A percentile compares a stretch with the other conserved stretches of the same genome.
Evolutionary conservation across 768 basidiomycete species (phyloP).

Genomic region (Omphalotus guepiniiformis): DNA sequence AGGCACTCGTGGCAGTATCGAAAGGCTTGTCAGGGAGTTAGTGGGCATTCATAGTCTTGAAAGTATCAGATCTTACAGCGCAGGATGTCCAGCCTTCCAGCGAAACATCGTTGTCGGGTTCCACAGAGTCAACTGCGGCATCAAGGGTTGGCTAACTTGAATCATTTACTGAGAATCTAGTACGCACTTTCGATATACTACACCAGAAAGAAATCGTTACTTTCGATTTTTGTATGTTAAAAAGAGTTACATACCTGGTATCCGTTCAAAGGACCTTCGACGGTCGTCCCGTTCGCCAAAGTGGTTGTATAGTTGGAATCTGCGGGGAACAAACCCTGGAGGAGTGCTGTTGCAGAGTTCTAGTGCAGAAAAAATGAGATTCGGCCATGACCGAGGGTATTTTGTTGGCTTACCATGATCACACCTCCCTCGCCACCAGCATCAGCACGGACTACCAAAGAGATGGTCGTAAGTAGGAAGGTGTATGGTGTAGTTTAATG

Average conservation of each 20-base stretch:
- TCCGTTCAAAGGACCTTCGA: slow-evolving; percentile 57
- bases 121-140: slow-evolving; percentile 53
- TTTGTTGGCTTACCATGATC: slow-evolving; percentile 27
- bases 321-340: slow-evolving; percentile 66
- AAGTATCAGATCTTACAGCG: slow-evolving; percentile 31
- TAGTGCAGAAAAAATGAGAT: slow-evolving; percentile 8
- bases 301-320: slow-evolving; percentile 42
- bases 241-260: slow-evolving; percentile 42
- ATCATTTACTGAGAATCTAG: neutral
- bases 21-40: slow-evolving; percentile 36
- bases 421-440: slow-evolving; percentile 65
- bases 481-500: neutral
- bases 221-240: neutral
- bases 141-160: neutral
- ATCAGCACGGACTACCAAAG: slow-evolving; percentile 55
- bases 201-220: too few relatives aligned
- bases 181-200: slow-evolving; percentile 37
- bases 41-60: neutral
- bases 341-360: slow-evolving; percentile 60
- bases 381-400: neutral
- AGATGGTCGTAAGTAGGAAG: too few relatives aligned
- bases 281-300: slow-evolving; percentile 61
- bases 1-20: slow-evolving; percentile 37
- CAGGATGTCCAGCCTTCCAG: slow-evolving; percentile 67
- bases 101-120: slow-evolving; percentile 56